Conservation (phyloP, 805 yeast genomes). For the Wickerhamiella cacticola region DNA sequence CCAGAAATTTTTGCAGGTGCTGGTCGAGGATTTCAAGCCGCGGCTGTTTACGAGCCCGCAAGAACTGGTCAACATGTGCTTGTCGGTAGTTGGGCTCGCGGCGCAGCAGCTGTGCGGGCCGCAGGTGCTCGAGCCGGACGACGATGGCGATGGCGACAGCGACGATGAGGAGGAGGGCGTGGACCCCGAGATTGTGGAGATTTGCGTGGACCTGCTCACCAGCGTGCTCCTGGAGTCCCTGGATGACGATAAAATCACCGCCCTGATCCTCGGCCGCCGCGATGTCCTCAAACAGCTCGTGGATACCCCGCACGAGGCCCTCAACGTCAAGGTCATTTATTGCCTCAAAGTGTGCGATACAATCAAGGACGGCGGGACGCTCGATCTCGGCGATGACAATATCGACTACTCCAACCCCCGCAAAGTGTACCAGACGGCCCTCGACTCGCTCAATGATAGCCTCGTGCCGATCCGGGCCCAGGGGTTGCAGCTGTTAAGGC, state of each 20-base stretch:
- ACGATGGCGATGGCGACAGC: conserved; percentile 10
- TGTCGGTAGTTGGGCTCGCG: conserved; percentile 31
- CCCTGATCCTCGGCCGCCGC: conserved; percentile 15
- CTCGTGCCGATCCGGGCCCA: conserved; percentile 76
- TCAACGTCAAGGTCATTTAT: conserved; percentile 19
- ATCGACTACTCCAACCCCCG: conserved; percentile 14
- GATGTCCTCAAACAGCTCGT: conserved; percentile 3
- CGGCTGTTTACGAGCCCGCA: conserved; percentile 43
- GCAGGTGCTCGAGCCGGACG: background rate
- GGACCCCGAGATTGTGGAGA: conserved; percentile 26
- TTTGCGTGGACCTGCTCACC: conserved; percentile 27
- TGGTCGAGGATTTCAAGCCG: conserved; percentile 48
- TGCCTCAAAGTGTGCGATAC: conserved; percentile 19
- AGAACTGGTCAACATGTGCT: conserved; percentile 43
- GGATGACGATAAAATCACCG: conserved; percentile 14
- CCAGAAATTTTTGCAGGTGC: conserved; percentile 49
- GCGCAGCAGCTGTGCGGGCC: conserved; percentile 25
- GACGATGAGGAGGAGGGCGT: conserved; percentile 28
- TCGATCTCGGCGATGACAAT: conserved; percentile 17
- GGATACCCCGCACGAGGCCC: background rate
- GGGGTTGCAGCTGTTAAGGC: conserved; percentile 57
- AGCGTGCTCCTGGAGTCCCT: conserved; percentile 25
- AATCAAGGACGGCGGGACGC: conserved; percentile 2
- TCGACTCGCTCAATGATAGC: conserved; percentile 60
- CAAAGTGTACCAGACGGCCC: conserved; percentile 42